Evolutionary conservation across 225 moss, liverwort and hornwort genomes (phyloP).

Genomic region (Bryum argenteum): DNA sequence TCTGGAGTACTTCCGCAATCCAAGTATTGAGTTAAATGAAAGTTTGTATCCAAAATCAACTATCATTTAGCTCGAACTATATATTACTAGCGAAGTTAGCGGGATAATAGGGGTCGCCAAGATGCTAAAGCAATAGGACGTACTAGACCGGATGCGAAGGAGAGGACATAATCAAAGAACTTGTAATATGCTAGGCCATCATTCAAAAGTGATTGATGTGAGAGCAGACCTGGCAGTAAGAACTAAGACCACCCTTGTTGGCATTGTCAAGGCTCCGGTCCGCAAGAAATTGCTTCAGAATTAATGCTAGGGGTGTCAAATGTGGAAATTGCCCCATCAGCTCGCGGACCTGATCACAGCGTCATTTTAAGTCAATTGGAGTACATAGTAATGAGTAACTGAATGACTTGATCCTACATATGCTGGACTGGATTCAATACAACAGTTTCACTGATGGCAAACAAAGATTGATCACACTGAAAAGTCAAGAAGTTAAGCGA

Average conservation of each 20-base stretch:
- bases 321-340: conserved; percentile 84
- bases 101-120: conserved; percentile 10
- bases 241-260: conserved; percentile 85
- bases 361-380: conserved; percentile 23
- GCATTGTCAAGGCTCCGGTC: conserved; percentile 91
- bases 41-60: no score
- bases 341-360: conserved; percentile 75
- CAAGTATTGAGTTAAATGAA: no score
- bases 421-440: not conserved
- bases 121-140: not conserved
- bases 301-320: conserved; percentile 77
- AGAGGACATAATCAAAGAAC: not conserved
- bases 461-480: not conserved
- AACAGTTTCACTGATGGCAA: not conserved
- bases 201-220: conserved; percentile 9
- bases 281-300: conserved; percentile 88
- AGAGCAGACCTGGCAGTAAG: conserved; percentile 78
- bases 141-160: not conserved
- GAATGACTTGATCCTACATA: conserved; percentile 18
- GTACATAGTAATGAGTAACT: conserved; percentile 20
- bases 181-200: not conserved
- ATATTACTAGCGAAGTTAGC: not conserved
- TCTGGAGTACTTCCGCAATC: no score
- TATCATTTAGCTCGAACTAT: no score
- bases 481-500: conserved; percentile 6